Conservation (phyloP, 345 rosid species). For the Pelargonium nanum region DNA sequence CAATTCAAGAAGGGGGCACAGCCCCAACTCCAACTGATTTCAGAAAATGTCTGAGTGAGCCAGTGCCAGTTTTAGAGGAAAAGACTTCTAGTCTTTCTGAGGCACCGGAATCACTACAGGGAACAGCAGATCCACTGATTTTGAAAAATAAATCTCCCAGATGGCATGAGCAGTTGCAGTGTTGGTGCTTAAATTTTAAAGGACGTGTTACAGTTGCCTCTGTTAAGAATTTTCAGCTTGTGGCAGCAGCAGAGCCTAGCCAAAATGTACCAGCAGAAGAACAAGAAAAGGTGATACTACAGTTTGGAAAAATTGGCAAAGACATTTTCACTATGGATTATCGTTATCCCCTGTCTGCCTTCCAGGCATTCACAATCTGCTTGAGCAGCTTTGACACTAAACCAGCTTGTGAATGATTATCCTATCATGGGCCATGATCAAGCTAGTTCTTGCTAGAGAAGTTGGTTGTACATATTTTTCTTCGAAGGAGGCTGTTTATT, state of each 20-base stretch:
- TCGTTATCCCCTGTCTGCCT: constrained; percentile 88
- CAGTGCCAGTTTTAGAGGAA: constrained; percentile 18
- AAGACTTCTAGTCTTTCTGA: constrained; percentile 28
- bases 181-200: constrained; percentile 89
- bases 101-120: constrained; percentile 13
- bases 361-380: constrained; percentile 90
- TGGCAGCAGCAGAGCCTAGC: constrained; percentile 44
- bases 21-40: constrained; percentile 49
- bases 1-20: constrained; percentile 58
- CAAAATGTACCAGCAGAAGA: constrained; percentile 46
- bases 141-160: constrained; percentile 87
- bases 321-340: constrained; percentile 95
- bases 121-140: constrained; percentile 32
- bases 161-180: constrained; percentile 94
- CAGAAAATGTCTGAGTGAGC: constrained; percentile 13
- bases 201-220: constrained; percentile 93
- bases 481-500: background rate
- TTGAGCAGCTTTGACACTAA: constrained; percentile 94
- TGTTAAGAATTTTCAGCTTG: constrained; percentile 88
- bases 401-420: constrained; percentile 66
- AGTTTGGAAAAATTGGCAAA: constrained; percentile 90
- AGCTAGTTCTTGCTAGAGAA: background rate
- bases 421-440: background rate
- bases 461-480: background rate
- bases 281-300: constrained; percentile 69